Percentiles rank a stretch among this genome's conserved stretches.
phyloP scores from a whole-genome alignment of 495 filamentous ascomycete species.

The Cenococcum geophilum region DNA sequence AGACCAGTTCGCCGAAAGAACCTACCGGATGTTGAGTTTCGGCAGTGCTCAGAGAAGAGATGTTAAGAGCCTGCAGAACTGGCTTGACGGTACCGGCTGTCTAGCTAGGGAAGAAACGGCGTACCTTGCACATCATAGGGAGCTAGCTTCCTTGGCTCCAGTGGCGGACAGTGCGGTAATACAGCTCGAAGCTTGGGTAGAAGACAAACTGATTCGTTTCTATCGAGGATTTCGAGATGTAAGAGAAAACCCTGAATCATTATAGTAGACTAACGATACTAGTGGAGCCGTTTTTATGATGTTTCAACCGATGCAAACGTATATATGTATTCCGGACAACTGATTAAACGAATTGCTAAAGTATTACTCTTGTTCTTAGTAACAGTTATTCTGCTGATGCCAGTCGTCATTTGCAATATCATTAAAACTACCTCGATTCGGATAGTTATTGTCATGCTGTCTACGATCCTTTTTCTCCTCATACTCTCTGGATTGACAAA shows the following conservation, averaged over 20 bases:
- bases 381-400: slow-evolving; percentile 34
- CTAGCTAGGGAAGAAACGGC: slow-evolving; percentile 34
- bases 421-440: slow-evolving; percentile 15
- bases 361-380: slow-evolving; percentile 30
- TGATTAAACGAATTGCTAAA: slow-evolving; percentile 29
- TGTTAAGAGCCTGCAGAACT: slow-evolving; percentile 33
- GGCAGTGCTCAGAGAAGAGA: background rate
- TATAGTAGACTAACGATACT: background rate
- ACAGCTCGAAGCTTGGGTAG: slow-evolving; percentile 33
- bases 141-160: slow-evolving; percentile 26
- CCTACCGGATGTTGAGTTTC: background rate
- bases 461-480: no score
- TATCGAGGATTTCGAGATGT: slow-evolving; percentile 31
- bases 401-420: slow-evolving; percentile 32
- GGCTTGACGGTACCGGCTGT: slow-evolving; percentile 28
- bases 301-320: slow-evolving; percentile 31
- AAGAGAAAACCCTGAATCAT: background rate
- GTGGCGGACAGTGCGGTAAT: background rate
- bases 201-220: slow-evolving; percentile 29
- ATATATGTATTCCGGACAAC: slow-evolving; percentile 29
- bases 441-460: background rate
- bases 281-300: slow-evolving; percentile 8
- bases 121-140: slow-evolving; percentile 28
- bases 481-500: no score
- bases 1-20: background rate